Conservation (phyloP, 2,329 filamentous ascomycete genomes). For the Ramularia endophylla region DNA sequence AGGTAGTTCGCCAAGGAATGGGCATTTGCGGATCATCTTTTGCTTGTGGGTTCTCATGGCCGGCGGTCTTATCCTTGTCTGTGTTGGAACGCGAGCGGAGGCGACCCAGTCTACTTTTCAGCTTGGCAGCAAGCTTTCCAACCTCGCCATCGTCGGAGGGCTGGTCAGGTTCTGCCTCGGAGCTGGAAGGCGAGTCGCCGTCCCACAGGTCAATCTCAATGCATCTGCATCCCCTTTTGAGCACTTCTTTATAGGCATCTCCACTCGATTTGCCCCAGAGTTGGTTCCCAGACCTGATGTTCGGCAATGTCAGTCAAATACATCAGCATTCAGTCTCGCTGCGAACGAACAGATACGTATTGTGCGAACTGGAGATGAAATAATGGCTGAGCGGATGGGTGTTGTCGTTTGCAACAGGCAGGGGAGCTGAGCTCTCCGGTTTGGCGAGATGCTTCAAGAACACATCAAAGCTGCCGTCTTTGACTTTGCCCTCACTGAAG, state of each 20-base stretch:
- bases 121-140: slow-evolving; percentile 28
- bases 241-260: slow-evolving; percentile 65
- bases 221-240: slow-evolving; percentile 74
- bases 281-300: slow-evolving; percentile 63
- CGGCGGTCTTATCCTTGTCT: slow-evolving; percentile 9
- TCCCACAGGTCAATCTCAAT: slow-evolving; percentile 97
- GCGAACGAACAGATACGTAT: slow-evolving; percentile 83
- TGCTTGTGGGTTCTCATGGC: neutral
- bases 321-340: slow-evolving; percentile 62
- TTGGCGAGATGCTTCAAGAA: slow-evolving; percentile 40
- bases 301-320: neutral
- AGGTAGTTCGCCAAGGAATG: slow-evolving; percentile 24
- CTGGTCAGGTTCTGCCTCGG: slow-evolving; percentile 25
- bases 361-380: slow-evolving; percentile 92
- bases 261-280: slow-evolving; percentile 70
- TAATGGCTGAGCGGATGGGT: slow-evolving; percentile 70
- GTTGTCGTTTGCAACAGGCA: slow-evolving; percentile 22
- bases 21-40: slow-evolving; percentile 18
- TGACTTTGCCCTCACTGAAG: slow-evolving; percentile 13
- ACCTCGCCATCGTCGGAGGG: slow-evolving; percentile 26
- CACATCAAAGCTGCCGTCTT: slow-evolving; percentile 28
- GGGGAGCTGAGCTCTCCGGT: slow-evolving; percentile 13
- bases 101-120: slow-evolving; percentile 25
- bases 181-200: slow-evolving; percentile 48
- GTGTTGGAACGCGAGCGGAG: slow-evolving; percentile 18